Evolutionary conservation across 139 green algal genomes (phyloP).

Genomic region (Tetratostichococcus sp.): DNA sequence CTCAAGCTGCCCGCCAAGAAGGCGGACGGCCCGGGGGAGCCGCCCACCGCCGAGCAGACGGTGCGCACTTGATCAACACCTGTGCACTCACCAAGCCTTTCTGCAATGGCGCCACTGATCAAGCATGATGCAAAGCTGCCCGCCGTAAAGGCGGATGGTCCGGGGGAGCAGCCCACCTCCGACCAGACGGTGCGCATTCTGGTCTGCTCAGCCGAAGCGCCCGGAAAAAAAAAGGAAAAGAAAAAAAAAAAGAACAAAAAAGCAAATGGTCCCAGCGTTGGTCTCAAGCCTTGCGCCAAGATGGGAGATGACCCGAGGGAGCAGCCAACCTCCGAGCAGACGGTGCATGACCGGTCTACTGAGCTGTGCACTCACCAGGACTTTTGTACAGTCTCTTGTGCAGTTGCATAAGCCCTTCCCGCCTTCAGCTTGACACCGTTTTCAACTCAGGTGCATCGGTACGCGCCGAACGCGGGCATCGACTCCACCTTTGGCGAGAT

Average conservation of each 20-base stretch:
- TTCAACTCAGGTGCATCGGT: neutral
- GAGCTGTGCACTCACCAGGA: no score
- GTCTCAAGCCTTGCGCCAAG: neutral
- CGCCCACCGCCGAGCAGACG: neutral
- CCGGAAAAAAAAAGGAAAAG: no score
- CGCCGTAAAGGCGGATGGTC: neutral
- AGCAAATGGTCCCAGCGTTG: no score
- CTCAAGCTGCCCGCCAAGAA: neutral
- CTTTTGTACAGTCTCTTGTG: no score
- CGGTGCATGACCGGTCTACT: no score
- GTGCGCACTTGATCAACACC: neutral
- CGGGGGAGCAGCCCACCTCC: neutral
- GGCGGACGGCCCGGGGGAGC: neutral
- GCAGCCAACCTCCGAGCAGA: neutral
- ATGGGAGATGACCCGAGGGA: neutral
- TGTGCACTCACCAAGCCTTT: no score
- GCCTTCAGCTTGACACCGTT: no score
- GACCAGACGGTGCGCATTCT: neutral
- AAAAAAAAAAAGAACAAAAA: no score
- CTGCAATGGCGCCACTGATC: no score
- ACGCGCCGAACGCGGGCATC: neutral
- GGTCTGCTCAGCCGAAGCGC: no score
- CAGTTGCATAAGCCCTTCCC: no score
- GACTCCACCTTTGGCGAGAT: slow-evolving; percentile 1
- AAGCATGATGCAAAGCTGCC: no score